Base-by-base conservation (phyloP, 768 basidiomycete genomes). In the Pisolithus marmoratus region DNA sequence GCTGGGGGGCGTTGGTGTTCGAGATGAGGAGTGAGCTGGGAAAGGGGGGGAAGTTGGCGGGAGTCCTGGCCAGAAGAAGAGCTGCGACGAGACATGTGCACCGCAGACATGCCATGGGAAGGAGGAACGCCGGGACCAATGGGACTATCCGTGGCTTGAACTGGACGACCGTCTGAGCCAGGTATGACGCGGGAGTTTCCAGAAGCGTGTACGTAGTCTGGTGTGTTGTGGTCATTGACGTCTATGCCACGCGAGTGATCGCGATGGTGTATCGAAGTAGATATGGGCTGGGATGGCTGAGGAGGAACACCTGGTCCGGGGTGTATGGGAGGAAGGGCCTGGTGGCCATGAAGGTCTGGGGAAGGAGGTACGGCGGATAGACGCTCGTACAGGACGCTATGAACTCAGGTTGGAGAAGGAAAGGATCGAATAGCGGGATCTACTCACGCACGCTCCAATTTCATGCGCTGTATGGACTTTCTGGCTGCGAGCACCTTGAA, bases 361-460 rank as follows among this genome's bases (percentile, higher is more conserved):
- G 82, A 79, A 40, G 81, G 77, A 20, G 84, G 79, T 20, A 81
- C 72, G 37, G 74, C 73, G 47, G 83, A 78, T 9, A 91, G 74
- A 48, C 87, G 84, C 67, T 91, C 89, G 63, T 91, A 91, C 50
- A 91, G 71, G 40, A 91, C 82, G 48, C 88, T 82, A 58, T 72
- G 54, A 58, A 57, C 43, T 48, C 51, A 59, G 40, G 68, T 70
- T 14, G 70, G 60, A 64, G 50, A 57, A 49, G 36, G 54, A 59
- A 54, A 22, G 20, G 62, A 61, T 51, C 53, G 54, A 48, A 54
- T 51, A 52, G 20, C 48, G 54, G 56, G 54, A 54, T 49, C 54
- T 53, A 82, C 89, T 74, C 61, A 92, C 90, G 89, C 88, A 73
- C 90, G 76, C 70, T 93, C 90, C 52, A 93, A 74, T 69, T 90